A percentile compares a stretch with the other conserved stretches of the same genome.
Conservation (phyloP, 345 rosid genomes). For the Excoecaria agallocha region DNA sequence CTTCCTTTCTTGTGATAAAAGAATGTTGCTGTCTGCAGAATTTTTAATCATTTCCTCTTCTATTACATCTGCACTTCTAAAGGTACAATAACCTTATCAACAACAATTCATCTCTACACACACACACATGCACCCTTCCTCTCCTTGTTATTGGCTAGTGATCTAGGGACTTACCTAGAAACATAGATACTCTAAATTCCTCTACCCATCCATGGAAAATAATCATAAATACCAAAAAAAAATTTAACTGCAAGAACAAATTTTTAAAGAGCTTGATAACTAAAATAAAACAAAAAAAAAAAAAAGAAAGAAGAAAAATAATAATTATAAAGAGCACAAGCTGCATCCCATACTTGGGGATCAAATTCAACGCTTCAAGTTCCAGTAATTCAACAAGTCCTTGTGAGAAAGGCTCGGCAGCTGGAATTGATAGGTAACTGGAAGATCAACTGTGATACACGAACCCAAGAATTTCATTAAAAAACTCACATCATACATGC, state of each 20-base stretch:
- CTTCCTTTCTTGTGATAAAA: not conserved
- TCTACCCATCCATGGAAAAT: not conserved
- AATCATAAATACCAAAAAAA: not conserved
- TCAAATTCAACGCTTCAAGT: not conserved
- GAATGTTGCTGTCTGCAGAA: not conserved
- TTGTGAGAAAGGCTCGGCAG: not conserved
- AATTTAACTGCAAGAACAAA: not conserved
- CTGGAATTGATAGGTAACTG: not conserved
- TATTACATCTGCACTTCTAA: not conserved
- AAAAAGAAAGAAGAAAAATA: no score
- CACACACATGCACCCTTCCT: not conserved
- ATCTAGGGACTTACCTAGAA: not conserved
- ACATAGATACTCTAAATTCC: not conserved
- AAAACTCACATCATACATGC: not conserved
- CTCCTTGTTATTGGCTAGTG: not conserved
- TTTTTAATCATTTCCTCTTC: not conserved
- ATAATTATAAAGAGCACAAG: no score
- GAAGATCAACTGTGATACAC: not conserved
- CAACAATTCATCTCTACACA: no score
- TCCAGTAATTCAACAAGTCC: not conserved
- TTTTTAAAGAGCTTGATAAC: not conserved
- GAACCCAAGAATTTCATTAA: conserved; percentile 5
- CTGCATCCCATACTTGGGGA: not conserved
- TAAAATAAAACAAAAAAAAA: not conserved
- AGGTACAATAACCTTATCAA: no score